These are phyloP conservation scores for Osmanthus fragrans DNA, from an alignment of 257 asterid species.

Conservation along the genomic window DNA sequence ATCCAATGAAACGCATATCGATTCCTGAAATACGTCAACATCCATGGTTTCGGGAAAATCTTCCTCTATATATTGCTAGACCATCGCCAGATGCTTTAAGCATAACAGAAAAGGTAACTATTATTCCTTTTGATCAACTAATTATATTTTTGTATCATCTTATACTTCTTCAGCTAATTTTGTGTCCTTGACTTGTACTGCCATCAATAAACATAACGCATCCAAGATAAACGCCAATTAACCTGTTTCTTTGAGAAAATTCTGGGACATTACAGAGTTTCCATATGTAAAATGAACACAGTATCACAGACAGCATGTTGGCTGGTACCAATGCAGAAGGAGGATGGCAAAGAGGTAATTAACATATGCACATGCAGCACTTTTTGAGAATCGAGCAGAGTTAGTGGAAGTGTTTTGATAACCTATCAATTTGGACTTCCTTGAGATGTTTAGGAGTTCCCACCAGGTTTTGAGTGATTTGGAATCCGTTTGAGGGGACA, in stretches of 20 bases:
- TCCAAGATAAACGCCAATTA: no score
- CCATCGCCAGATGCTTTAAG: conserved; percentile 29
- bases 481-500: not conserved
- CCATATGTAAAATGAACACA: not conserved
- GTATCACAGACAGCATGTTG: not conserved
- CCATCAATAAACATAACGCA: no score
- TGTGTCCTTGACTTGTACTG: not conserved
- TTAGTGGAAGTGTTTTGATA: not conserved
- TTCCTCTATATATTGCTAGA: conserved; percentile 47
- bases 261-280: not conserved
- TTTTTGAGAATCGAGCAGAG: not conserved
- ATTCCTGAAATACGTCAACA: conserved; percentile 58
- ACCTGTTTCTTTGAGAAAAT: not conserved
- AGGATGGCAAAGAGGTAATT: not conserved
- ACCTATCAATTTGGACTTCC: not conserved
- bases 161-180: not conserved
- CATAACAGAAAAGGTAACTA: conserved; percentile 37
- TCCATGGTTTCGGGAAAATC: conserved; percentile 56
- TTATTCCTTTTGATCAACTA: not conserved
- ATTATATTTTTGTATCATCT: not conserved
- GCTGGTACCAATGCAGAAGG: not conserved
- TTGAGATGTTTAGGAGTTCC: not conserved
- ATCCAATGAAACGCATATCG: conserved; percentile 64
- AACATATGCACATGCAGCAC: not conserved
- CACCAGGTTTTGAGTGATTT: not conserved